phyloP scores from a whole-genome alignment of 2,329 filamentous ascomycete species.

The Fusarium camptoceras region DNA sequence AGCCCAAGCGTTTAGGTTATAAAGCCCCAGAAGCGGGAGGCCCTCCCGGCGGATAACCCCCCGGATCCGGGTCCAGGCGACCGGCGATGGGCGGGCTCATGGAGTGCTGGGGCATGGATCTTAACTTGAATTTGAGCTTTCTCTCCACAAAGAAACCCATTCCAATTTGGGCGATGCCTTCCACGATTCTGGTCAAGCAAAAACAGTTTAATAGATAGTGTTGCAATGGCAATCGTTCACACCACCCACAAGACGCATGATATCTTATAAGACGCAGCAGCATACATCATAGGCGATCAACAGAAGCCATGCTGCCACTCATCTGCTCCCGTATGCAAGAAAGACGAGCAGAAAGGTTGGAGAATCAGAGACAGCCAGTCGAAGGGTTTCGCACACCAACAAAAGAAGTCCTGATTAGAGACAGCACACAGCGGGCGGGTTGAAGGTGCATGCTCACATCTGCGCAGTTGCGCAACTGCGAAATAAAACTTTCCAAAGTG shows the following conservation, averaged over 20 bases:
- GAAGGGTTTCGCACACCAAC: slow-evolving; percentile 29
- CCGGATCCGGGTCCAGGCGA: slow-evolving; percentile 35
- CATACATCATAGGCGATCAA: slow-evolving; percentile 31
- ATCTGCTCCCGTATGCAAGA: slow-evolving; percentile 40
- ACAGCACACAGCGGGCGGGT: slow-evolving; percentile 40
- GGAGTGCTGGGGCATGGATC: slow-evolving; percentile 32
- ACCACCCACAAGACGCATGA: slow-evolving; percentile 27
- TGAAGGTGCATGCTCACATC: slow-evolving; percentile 19
- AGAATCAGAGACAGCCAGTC: slow-evolving; percentile 25
- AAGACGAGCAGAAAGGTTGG: slow-evolving; percentile 35
- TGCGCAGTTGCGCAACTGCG: slow-evolving; percentile 17
- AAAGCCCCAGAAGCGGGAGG: slow-evolving; percentile 36
- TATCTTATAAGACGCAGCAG: slow-evolving; percentile 24
- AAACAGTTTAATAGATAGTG: slow-evolving; percentile 11
- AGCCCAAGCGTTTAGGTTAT: slow-evolving; percentile 40
- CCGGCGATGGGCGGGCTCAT: slow-evolving; percentile 31
- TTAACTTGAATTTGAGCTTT: slow-evolving; percentile 24
- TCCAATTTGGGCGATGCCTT: slow-evolving; percentile 14
- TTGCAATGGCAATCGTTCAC: slow-evolving; percentile 8
- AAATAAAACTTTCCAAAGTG: slow-evolving; percentile 41
- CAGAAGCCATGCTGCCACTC: slow-evolving; percentile 26
- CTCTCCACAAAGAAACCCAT: slow-evolving; percentile 31
- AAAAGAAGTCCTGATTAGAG: slow-evolving; percentile 17
- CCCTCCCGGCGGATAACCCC: slow-evolving; percentile 38
- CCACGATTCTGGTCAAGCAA: slow-evolving; percentile 8